A percentile compares a stretch with the other conserved stretches of the same genome.
These are phyloP conservation scores for Tuber calosporum DNA, from an alignment of 495 filamentous ascomycete genomes.

Conservation along the genomic window DNA sequence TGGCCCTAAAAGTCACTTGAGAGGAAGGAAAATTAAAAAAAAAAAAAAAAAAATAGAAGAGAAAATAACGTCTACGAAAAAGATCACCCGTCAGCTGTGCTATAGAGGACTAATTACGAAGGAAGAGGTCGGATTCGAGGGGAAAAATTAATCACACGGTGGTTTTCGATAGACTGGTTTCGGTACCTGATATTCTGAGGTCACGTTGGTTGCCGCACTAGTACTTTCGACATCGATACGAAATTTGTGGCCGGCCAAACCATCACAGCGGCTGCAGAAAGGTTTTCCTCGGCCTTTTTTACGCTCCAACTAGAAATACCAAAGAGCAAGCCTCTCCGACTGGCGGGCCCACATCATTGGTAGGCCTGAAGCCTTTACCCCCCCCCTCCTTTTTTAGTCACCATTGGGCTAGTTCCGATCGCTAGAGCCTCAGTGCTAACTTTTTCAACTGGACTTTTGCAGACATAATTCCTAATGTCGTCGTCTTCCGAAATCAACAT, in stretches of 20 bases:
- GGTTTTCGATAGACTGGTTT: constrained; percentile 15
- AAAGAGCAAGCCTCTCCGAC: constrained; percentile 37
- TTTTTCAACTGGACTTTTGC: background rate
- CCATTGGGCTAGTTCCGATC: background rate
- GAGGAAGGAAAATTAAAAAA: constrained; percentile 19
- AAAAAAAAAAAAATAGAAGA: constrained; percentile 23
- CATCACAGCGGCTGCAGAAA: constrained; percentile 1
- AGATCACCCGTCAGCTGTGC: constrained; percentile 25
- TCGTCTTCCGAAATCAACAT: constrained; percentile 71
- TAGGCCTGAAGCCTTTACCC: constrained; percentile 1
- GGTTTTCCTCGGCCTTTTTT: constrained; percentile 6
- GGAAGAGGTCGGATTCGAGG: background rate
- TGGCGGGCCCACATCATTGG: constrained; percentile 40
- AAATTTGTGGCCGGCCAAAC: constrained; percentile 5
- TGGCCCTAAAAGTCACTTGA: constrained; percentile 16
- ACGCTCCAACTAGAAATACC: constrained; percentile 1
- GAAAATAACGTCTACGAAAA: constrained; percentile 8
- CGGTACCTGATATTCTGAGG: constrained; percentile 20
- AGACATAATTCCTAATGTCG: constrained; percentile 81
- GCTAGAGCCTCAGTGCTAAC: constrained; percentile 11
- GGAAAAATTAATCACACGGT: constrained; percentile 3
- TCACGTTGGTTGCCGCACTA: constrained; percentile 4
- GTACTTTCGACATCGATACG: constrained; percentile 15
- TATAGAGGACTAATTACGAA: constrained; percentile 38
- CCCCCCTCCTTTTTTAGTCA: background rate